Evolutionary conservation across 768 basidiomycete species (phyloP), one percentile per base, ranked within the genome.

Genomic region (Russula ochroleuca): DNA sequence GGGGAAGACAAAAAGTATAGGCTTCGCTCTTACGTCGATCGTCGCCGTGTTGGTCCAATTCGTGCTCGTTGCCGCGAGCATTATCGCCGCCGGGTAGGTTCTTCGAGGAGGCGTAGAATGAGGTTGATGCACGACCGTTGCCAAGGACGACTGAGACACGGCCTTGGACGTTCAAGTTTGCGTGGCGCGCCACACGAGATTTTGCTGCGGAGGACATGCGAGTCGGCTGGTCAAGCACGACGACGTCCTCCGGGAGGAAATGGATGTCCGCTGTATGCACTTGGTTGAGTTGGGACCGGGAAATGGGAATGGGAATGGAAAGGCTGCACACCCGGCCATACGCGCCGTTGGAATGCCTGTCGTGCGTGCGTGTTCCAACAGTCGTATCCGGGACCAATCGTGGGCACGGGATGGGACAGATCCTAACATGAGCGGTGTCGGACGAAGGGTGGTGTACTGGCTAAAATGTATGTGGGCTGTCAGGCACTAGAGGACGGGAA

Each of bases 331-430:
- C 85, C 51, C 95, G 83, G 3, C 91, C 91, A 69, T 85, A 83
- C 1, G 75, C 76, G 72, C 98, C 95, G 1, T 94, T 76, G 68
- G 97, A 91, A 72, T 97, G 86, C 19, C 92, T 79, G 0, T 93
- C 94, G 59, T 83, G 81, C 1, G 83, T 79, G 37, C 75, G 74
- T 25, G 94, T 71, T 15, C 84, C 84, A 14, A 83, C 85, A 0
- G 83, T 87, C 25, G 78, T 82, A 38, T 71, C 63, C 28, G 28
- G 10, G 85, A 87, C 90, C 88, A 92, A 70, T 88, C 85, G 67
- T 28, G 28, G 28, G 28, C 28, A 28, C 5, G 28, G 28, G 28
- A 28, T 28, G 28, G 28, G 5, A 28, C 2, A 28, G 28, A 28
- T 28, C 28, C 28, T 5, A 28, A 28, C 5, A 28, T 28, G 5